Conservation (phyloP, 768 basidiomycete species). For the Lactarius hengduanensis region DNA sequence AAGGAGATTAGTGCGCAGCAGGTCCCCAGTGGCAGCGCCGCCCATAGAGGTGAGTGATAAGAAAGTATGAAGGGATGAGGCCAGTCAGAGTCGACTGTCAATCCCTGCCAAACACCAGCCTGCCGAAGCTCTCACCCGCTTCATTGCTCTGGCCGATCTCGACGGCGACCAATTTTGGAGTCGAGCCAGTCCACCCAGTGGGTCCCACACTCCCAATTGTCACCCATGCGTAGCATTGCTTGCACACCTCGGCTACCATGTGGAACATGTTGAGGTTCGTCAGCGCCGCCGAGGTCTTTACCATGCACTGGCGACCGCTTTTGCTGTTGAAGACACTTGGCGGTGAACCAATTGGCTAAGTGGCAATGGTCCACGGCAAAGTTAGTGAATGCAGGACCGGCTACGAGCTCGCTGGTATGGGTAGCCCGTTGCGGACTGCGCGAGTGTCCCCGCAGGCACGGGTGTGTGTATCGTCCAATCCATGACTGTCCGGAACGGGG, state of each 20-base stretch:
- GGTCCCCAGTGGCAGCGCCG: background rate
- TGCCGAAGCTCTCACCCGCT: constrained; percentile 41
- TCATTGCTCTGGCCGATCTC: constrained; percentile 50
- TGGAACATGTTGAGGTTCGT: constrained; percentile 66
- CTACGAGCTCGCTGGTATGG: constrained; percentile 37
- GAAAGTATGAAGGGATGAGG: background rate
- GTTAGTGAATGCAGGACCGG: constrained; percentile 52
- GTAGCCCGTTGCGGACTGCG: constrained; percentile 46
- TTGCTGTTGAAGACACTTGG: constrained; percentile 30
- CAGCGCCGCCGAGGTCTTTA: constrained; percentile 34
- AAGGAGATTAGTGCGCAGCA: constrained; percentile 10
- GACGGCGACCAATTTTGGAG: constrained; percentile 60
- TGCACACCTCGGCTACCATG: constrained; percentile 59
- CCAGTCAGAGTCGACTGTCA: constrained; percentile 29
- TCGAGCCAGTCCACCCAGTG: constrained; percentile 65
- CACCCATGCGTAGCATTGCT: constrained; percentile 58
- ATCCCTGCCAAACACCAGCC: constrained; percentile 47
- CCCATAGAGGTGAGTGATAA: background rate
- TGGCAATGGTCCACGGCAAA: constrained; percentile 61
- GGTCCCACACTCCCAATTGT: constrained; percentile 68
- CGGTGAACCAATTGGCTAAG: constrained; percentile 38
- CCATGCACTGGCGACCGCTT: constrained; percentile 10
- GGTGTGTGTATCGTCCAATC: constrained; percentile 53
- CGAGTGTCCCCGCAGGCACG: constrained; percentile 54
- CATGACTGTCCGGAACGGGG: constrained; percentile 57